A percentile compares a stretch with the other conserved stretches of the same genome.
Conservation (phyloP, 176 grass and related monocot species). For the Poa pratensis region DNA sequence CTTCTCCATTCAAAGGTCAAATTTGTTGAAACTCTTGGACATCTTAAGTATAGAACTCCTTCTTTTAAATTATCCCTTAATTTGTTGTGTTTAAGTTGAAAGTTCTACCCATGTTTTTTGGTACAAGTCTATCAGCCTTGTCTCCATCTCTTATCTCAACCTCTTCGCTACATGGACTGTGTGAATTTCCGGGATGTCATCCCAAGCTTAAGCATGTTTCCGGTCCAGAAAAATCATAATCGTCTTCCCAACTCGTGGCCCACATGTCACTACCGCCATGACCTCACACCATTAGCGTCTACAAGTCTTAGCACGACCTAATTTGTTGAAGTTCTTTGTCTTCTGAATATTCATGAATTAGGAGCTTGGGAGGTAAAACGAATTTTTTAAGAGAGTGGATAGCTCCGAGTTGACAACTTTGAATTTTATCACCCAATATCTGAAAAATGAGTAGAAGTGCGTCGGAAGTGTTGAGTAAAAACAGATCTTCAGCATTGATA, state of each 20-base stretch:
- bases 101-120: not conserved
- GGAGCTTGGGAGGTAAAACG: not conserved
- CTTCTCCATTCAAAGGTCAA: not conserved
- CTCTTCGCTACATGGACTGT: no score
- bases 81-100: no score
- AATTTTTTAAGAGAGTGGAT: not conserved
- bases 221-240: no score
- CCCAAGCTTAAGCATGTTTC: no score
- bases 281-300: not conserved
- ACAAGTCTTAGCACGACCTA: not conserved
- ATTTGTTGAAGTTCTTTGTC: not conserved
- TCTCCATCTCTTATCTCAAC: no score
- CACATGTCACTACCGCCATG: not conserved
- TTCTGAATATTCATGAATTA: not conserved
- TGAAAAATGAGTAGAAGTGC: not conserved
- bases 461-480: not conserved
- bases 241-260: not conserved
- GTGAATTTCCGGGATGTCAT: no score
- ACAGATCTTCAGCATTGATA: not conserved
- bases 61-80: not conserved
- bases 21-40: not conserved
- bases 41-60: not conserved
- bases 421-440: not conserved
- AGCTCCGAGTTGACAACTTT: not conserved
- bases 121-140: no score